Conservation (phyloP, 768 basidiomycete species). For the Cystobasidium ongulense region DNA sequence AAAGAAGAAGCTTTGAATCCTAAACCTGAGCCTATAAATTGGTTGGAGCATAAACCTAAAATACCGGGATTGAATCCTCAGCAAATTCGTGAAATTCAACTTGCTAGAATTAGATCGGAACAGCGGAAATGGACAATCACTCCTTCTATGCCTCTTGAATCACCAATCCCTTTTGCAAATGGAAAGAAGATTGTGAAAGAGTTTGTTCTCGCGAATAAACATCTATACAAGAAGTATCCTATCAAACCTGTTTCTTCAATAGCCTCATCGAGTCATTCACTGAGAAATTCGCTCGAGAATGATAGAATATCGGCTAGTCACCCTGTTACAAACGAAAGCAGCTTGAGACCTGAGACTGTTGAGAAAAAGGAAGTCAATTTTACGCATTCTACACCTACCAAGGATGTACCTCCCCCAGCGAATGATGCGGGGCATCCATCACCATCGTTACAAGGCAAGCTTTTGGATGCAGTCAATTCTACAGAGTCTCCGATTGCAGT, state of each 20-base stretch:
- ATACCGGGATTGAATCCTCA: background rate
- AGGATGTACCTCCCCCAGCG: background rate
- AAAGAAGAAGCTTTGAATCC: background rate
- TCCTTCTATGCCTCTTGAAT: background rate
- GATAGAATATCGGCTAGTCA: background rate
- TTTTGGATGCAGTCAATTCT: background rate
- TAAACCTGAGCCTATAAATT: constrained; percentile 3
- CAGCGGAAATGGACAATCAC: constrained; percentile 9
- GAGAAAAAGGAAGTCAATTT: background rate
- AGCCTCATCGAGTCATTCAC: background rate
- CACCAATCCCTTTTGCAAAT: background rate
- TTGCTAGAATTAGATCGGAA: constrained; percentile 5
- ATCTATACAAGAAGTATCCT: constrained; percentile 2
- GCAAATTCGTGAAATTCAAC: background rate
- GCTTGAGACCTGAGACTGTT: background rate
- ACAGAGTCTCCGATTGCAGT: background rate
- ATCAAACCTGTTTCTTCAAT: background rate
- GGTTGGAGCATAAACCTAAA: background rate
- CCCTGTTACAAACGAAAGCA: background rate
- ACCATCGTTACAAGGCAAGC: background rate
- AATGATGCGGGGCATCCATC: background rate
- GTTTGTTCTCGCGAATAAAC: background rate
- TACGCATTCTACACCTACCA: background rate
- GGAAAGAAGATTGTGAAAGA: background rate
- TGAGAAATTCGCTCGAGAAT: background rate